These are phyloP conservation scores for Hymenoscyphus occultus DNA, from an alignment of 2,329 filamentous ascomycete genomes.

Conservation along the genomic window DNA sequence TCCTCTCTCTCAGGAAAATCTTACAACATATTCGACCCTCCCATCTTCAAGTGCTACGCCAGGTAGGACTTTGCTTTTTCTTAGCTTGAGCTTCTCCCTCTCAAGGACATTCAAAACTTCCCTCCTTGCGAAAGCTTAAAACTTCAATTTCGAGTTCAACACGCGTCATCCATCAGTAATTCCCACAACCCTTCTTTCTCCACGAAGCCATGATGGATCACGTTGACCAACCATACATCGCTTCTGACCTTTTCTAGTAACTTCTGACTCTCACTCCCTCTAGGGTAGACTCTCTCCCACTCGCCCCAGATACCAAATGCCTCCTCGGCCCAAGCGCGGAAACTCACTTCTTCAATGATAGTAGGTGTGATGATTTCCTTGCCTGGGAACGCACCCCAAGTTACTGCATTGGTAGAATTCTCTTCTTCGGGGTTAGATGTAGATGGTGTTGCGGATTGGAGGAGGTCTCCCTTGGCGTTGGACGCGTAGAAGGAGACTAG, in stretches of 20 bases:
- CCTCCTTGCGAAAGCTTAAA: no score
- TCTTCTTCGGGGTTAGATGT: conserved; percentile 1
- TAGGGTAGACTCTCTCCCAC: conserved; percentile 82
- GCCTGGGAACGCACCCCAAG: conserved; percentile 91
- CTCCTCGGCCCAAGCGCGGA: conserved; percentile 91
- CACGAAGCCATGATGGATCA: conserved; percentile 78
- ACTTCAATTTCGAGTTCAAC: no score
- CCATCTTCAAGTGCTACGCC: no score
- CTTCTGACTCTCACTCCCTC: conserved; percentile 63
- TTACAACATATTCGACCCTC: no score
- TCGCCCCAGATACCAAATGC: conserved; percentile 94
- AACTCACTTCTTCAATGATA: conserved; percentile 93
- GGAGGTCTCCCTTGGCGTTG: conserved; percentile 74
- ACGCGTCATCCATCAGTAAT: conserved; percentile 43
- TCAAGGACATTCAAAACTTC: no score
- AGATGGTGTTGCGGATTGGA: conserved; percentile 56
- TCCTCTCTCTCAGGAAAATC: no score
- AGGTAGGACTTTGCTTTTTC: no score
- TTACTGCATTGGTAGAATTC: conserved; percentile 88
- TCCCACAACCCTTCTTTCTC: conserved; percentile 71
- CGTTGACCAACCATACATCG: conserved; percentile 85
- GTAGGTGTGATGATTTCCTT: conserved; percentile 97
- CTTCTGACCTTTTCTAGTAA: conserved; percentile 65
- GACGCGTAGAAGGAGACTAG: conserved; percentile 84
- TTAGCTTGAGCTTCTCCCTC: no score